phyloP scores from a whole-genome alignment of 2,329 filamentous ascomycete species.

The Cordyceps javanica region DNA sequence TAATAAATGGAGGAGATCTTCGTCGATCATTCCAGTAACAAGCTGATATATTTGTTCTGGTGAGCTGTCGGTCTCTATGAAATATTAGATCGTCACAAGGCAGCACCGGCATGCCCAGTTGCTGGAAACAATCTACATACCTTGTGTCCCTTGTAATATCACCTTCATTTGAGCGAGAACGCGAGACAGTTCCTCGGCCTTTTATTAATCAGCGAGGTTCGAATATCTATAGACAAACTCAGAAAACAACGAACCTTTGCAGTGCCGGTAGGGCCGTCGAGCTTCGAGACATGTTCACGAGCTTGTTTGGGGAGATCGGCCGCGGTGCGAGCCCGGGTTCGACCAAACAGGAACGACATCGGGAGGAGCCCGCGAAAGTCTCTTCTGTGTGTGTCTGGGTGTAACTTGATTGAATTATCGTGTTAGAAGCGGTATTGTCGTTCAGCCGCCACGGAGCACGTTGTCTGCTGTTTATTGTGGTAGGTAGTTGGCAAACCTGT shows the following conservation, averaged over 20 bases:
- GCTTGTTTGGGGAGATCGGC: constrained; percentile 51
- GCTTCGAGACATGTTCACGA: constrained; percentile 45
- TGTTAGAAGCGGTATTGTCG: too few species aligned
- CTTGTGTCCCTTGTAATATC: constrained; percentile 86
- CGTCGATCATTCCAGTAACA: constrained; percentile 76
- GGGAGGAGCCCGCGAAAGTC: background rate
- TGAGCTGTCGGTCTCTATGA: constrained; percentile 78
- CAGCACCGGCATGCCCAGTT: background rate
- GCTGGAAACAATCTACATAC: constrained; percentile 38
- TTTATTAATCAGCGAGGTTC: constrained; percentile 15
- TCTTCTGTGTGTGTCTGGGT: background rate
- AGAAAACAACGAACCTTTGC: constrained; percentile 35
- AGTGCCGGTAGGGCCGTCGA: constrained; percentile 42
- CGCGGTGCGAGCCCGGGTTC: constrained; percentile 44
- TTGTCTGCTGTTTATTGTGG: constrained; percentile 1
- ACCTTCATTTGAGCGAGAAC: constrained; percentile 87
- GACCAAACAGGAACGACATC: constrained; percentile 53
- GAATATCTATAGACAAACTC: too few species aligned
- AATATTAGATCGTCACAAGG: background rate
- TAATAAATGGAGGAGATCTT: constrained; percentile 81
- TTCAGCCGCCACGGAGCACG: background rate
- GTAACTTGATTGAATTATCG: background rate
- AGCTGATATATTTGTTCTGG: constrained; percentile 86
- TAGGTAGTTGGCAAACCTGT: background rate
- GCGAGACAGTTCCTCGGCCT: constrained; percentile 85